Percentiles rank a stretch among this genome's conserved stretches.
phyloP scores from a whole-genome alignment of 2,329 filamentous ascomycete genomes.

The Pestalotiopsis sp. region DNA sequence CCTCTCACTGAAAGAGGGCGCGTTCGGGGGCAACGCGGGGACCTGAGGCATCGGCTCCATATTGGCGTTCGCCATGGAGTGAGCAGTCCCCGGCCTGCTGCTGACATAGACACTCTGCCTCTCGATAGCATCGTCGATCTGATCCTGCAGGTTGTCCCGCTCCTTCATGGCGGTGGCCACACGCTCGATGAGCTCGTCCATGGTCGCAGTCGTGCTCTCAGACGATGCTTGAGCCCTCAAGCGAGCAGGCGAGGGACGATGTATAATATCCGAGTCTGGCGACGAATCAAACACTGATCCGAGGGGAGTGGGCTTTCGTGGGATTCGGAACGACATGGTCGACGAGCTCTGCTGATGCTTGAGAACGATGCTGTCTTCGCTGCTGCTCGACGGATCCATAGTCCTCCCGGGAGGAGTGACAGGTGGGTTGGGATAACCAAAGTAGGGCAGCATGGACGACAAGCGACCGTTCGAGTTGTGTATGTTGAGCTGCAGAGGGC shows the following conservation, averaged over 20 bases:
- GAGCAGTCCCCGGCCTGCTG: conserved; percentile 50
- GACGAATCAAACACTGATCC: conserved; percentile 32
- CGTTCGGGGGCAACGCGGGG: conserved; percentile 57
- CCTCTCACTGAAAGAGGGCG: conserved; percentile 59
- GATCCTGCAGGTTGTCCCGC: conserved; percentile 57
- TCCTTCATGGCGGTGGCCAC: conserved; percentile 61
- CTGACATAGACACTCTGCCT: conserved; percentile 58
- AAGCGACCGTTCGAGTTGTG: conserved; percentile 46
- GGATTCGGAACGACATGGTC: conserved; percentile 58
- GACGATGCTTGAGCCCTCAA: conserved; percentile 45
- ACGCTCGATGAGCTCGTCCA: conserved; percentile 55
- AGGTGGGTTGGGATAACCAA: conserved; percentile 39
- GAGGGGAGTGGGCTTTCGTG: conserved; percentile 43
- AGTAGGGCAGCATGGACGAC: conserved; percentile 58
- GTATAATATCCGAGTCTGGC: conserved; percentile 30
- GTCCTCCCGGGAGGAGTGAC: conserved; percentile 42
- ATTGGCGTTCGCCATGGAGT: conserved; percentile 36
- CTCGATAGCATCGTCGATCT: conserved; percentile 62
- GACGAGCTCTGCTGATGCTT: conserved; percentile 48
- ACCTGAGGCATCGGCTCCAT: conserved; percentile 56
- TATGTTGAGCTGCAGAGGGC: conserved; percentile 60
- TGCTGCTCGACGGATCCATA: conserved; percentile 33
- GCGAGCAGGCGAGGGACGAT: conserved; percentile 47
- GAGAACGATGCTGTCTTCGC: conserved; percentile 36
- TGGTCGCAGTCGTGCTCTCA: conserved; percentile 32